A percentile compares a stretch with the other conserved stretches of the same genome.
Conservation (phyloP, 2,329 filamentous ascomycete species). For the Colletotrichum gloeosporioides region DNA sequence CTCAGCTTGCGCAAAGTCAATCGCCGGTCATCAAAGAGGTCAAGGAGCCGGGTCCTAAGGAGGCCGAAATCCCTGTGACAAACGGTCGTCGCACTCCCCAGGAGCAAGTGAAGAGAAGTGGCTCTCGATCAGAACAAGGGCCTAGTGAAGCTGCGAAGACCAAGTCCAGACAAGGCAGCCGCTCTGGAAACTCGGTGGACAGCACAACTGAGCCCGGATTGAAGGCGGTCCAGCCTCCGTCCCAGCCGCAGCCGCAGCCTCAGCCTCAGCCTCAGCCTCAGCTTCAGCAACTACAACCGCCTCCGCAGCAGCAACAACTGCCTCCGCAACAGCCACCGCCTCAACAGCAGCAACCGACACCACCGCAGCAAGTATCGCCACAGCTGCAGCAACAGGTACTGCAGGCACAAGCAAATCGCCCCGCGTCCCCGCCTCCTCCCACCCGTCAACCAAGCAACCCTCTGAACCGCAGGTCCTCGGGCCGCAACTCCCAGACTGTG, state of each 20-base stretch:
- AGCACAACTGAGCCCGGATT: constrained; percentile 65
- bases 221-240: constrained; percentile 35
- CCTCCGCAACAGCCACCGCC: not conserved
- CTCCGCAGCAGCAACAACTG: not conserved
- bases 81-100: constrained; percentile 72
- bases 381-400: constrained; percentile 24
- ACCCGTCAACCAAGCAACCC: constrained; percentile 63
- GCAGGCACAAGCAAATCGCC: constrained; percentile 44
- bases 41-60: constrained; percentile 29
- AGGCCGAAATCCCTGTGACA: constrained; percentile 55
- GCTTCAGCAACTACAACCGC: not conserved
- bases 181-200: constrained; percentile 71
- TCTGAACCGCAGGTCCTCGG: constrained; percentile 63
- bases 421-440: constrained; percentile 64
- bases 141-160: constrained; percentile 36
- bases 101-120: constrained; percentile 50
- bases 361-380: not conserved
- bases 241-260: not conserved
- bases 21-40: constrained; percentile 49
- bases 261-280: not conserved
- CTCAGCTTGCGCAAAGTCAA: constrained; percentile 36
- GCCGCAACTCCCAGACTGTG: constrained; percentile 70
- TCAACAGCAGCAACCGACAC: constrained; percentile 55
- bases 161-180: constrained; percentile 46
- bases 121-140: constrained; percentile 39